Evolutionary conservation across 108 stramenopile species (phyloP).

Genomic region (Pseudonitzschia delicatissima): DNA sequence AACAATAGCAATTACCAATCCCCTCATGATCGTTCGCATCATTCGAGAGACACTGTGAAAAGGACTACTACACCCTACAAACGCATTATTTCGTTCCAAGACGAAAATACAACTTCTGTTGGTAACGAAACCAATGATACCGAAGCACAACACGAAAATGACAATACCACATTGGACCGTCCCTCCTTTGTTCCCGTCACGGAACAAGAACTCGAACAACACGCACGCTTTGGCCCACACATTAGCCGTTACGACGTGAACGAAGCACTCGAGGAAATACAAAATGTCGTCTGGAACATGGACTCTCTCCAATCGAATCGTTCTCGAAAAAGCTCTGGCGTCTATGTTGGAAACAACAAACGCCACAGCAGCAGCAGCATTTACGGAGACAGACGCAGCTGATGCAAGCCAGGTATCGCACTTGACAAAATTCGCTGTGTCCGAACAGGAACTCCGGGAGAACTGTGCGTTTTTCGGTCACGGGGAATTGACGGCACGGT

Average conservation of each 20-base stretch:
- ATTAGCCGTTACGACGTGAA: conserved; percentile 30
- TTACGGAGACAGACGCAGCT: neutral
- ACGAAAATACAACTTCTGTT: too few relatives aligned
- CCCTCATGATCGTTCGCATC: too few relatives aligned
- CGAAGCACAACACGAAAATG: neutral
- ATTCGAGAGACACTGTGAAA: too few relatives aligned
- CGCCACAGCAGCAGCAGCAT: conserved; percentile 12
- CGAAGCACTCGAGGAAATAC: conserved; percentile 46
- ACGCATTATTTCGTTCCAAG: too few relatives aligned
- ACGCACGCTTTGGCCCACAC: neutral
- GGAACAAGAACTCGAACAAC: neutral
- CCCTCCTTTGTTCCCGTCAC: neutral
- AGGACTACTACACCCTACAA: too few relatives aligned
- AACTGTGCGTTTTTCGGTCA: conserved; percentile 54
- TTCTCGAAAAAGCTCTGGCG: neutral
- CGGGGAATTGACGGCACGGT: conserved; percentile 52
- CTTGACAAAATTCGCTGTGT: conserved; percentile 13
- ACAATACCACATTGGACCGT: neutral
- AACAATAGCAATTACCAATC: neutral
- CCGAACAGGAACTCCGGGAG: conserved; percentile 52
- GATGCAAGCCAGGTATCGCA: neutral
- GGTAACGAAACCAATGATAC: neutral
- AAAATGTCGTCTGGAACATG: conserved; percentile 24
- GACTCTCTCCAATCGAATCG: neutral
- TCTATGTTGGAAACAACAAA: conserved; percentile 3